Evolutionary conservation across 2,329 filamentous ascomycete species (phyloP).

Genomic region (Harringtonia aguacate): DNA sequence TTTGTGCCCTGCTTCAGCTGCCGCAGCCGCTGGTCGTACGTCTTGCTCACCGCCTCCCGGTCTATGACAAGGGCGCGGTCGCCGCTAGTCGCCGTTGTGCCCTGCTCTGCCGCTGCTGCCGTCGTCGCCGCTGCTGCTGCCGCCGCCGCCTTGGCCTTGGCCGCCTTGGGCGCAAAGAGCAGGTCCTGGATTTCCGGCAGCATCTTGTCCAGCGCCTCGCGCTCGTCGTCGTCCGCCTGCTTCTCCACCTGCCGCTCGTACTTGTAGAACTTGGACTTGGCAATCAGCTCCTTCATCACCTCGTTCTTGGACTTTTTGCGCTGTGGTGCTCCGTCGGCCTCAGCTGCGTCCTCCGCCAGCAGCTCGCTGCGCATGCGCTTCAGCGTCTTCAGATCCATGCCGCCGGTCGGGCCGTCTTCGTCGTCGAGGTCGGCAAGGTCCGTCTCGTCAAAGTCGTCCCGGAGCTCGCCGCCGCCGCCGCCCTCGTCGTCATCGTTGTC

Average conservation of each 20-base stretch:
- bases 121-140: conserved; percentile 1
- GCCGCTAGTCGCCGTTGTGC: no score
- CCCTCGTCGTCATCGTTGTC: conserved; percentile 37
- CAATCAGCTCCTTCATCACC: conserved; percentile 95
- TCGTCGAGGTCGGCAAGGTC: conserved; percentile 56
- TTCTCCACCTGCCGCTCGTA: conserved; percentile 87
- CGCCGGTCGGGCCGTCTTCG: conserved; percentile 38
- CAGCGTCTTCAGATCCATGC: conserved; percentile 40
- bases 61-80: conserved; percentile 31
- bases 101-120: conserved; percentile 5
- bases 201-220: conserved; percentile 75
- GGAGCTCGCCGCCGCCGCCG: conserved; percentile 17
- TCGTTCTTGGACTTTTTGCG: conserved; percentile 92
- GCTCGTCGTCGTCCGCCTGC: conserved; percentile 84
- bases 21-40: conserved; percentile 77
- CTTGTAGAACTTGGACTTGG: conserved; percentile 93
- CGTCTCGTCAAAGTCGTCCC: conserved; percentile 72
- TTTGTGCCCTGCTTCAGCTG: conserved; percentile 76
- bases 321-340: conserved; percentile 54
- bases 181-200: conserved; percentile 66
- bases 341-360: conserved; percentile 23
- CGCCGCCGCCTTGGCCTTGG: conserved; percentile 16
- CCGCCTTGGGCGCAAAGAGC: conserved; percentile 36
- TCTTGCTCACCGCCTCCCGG: conserved; percentile 62
- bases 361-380: conserved; percentile 44